Conservation (phyloP, 1,139 yeast species). For the Trichomonascaceae sp. region DNA sequence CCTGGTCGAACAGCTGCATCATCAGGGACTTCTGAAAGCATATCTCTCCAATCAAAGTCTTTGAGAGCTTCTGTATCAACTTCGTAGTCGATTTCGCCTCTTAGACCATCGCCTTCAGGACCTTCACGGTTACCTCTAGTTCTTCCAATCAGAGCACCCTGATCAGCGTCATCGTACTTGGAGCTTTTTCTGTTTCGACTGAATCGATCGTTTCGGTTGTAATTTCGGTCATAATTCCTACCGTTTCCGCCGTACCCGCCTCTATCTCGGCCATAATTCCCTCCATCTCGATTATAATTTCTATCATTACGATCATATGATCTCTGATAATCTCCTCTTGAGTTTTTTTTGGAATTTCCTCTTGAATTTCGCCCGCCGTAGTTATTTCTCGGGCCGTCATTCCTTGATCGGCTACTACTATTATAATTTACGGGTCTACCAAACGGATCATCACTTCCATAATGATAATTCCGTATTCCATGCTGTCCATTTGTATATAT, state of each 20-base stretch:
- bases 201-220: not conserved
- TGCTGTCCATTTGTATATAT: not conserved
- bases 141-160: constrained; percentile 10
- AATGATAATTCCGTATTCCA: not conserved
- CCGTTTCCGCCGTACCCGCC: constrained; percentile 2
- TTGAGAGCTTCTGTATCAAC: constrained; percentile 19
- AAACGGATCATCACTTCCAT: not conserved
- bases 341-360: not conserved
- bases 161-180: constrained; percentile 8
- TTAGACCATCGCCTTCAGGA: constrained; percentile 30
- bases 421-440: not conserved
- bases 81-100: constrained; percentile 30
- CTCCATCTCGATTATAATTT: constrained; percentile 4
- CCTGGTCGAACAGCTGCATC: constrained; percentile 16
- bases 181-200: not conserved
- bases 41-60: constrained; percentile 20
- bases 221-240: not conserved
- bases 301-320: not conserved
- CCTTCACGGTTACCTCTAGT: constrained; percentile 17
- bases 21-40: constrained; percentile 11
- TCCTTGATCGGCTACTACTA: not conserved
- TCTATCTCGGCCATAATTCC: constrained; percentile 4
- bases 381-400: not conserved
- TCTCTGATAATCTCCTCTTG: not conserved
- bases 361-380: not conserved